A percentile compares a stretch with the other conserved stretches of the same genome.
Conservation (phyloP, 495 filamentous ascomycete genomes). For the Penicillium subrubescens region DNA sequence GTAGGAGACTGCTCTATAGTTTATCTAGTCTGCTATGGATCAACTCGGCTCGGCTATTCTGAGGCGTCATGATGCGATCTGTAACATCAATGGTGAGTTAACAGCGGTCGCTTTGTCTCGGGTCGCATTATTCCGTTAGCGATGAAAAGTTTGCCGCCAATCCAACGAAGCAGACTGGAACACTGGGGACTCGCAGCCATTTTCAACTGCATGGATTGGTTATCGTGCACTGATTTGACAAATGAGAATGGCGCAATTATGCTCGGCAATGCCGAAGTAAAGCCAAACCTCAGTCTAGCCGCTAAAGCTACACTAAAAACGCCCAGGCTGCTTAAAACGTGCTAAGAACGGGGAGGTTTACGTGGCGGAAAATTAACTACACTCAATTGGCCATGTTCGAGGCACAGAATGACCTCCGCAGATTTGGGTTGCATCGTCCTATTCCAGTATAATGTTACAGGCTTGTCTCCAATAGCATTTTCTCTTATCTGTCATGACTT, state of each 20-base stretch:
- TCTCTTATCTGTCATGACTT: too few species aligned
- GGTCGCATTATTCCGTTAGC: background rate
- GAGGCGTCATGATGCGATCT: background rate
- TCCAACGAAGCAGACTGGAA: background rate
- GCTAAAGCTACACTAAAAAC: background rate
- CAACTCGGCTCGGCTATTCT: background rate
- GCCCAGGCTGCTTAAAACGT: background rate
- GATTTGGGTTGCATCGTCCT: background rate
- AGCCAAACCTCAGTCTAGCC: background rate
- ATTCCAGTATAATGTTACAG: too few species aligned
- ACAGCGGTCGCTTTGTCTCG: background rate
- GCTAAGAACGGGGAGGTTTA: background rate
- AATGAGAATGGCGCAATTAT: slow-evolving; percentile 14
- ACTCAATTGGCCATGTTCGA: background rate
- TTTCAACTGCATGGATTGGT: background rate
- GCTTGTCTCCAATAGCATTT: too few species aligned
- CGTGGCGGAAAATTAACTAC: background rate
- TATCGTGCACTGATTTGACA: slow-evolving; percentile 5
- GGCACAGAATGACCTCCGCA: background rate
- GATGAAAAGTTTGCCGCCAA: background rate
- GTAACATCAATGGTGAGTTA: background rate
- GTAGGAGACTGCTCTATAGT: background rate
- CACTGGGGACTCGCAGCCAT: background rate
- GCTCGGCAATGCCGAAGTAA: slow-evolving; percentile 3
- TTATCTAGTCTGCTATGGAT: background rate